Evolutionary conservation across 768 basidiomycete species (phyloP).

Genomic region (Amanita brunnescens): DNA sequence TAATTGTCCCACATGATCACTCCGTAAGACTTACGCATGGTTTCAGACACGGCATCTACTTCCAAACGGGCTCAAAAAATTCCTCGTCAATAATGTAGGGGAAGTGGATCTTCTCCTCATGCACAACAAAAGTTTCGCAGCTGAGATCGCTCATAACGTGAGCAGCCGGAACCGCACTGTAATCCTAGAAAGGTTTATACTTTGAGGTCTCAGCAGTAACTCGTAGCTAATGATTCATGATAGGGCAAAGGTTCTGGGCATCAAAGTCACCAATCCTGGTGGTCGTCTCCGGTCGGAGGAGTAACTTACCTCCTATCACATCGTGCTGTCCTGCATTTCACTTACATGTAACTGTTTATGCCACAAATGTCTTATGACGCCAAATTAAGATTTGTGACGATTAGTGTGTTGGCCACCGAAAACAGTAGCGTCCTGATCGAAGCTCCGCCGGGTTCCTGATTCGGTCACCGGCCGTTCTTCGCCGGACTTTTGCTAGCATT

Average conservation of each 20-base stretch:
- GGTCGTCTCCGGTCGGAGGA: constrained; percentile 96
- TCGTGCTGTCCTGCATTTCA: constrained; percentile 20
- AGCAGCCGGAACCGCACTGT: constrained; percentile 89
- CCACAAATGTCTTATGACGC: background rate
- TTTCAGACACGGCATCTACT: constrained; percentile 87
- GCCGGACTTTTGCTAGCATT: too few relatives aligned
- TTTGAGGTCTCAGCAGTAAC: background rate
- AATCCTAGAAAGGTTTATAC: constrained; percentile 75
- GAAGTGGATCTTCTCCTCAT: constrained; percentile 94
- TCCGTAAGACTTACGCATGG: constrained; percentile 3
- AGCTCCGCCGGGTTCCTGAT: background rate
- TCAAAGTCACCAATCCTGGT: constrained; percentile 92
- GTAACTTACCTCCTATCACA: constrained; percentile 37
- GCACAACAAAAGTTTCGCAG: constrained; percentile 96
- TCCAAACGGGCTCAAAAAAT: constrained; percentile 93
- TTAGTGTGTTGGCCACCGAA: background rate
- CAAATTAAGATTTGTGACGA: background rate
- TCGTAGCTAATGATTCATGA: constrained; percentile 7
- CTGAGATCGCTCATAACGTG: constrained; percentile 95
- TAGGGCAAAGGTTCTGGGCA: constrained; percentile 76
- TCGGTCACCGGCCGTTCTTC: background rate
- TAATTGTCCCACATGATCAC: constrained; percentile 26
- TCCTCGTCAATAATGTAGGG: constrained; percentile 88
- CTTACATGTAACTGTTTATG: constrained; percentile 3
- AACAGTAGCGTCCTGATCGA: background rate